Evolutionary conservation across 305 asterid genomes (phyloP), one percentile per base, ranked within the genome.

Genomic region (Petunia hybrid): DNA sequence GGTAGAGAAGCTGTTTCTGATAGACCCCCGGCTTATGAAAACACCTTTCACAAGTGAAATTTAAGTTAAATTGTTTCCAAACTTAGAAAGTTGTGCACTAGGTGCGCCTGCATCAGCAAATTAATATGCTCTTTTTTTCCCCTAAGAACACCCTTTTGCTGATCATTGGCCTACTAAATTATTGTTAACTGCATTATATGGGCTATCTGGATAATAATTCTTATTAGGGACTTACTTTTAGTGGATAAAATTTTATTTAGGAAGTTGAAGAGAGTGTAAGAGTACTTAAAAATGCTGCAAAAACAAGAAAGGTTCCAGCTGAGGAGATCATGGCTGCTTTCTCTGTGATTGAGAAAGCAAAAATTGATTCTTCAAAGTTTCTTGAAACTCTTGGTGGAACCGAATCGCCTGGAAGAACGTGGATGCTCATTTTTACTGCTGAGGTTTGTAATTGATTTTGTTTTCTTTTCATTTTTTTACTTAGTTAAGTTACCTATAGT

Each of bases 401-500:
- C 8, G 7, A 90, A 36, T 94, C 98, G 6, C 99, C 99, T 53
- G 99, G 99, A 39, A 82, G 94, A 80, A 95, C 97, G 13, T 95
- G 99, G 99, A 94, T 95, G 99, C 99, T 95, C 81, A 79, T 94
- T 69, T 95, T 90, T 81, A 95, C 99, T 1, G 98, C 97, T 39
- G 88, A 94, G 97, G 99, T 92, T 79, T 80, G 82, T 83, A 42
- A 5, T 41, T 36, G 8, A 56, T 8, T 12, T 48, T 22, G 56
- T 14, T 76, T 66, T 14, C 8, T 56, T 7, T 55, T 73, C 4
- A 1, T 12, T 57, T 68, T 80, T 77, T 48, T 40, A 40, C 38
- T 77, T 57, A 56, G 41, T 46, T 60, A 38, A 13, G 63, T 39
- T 76, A 63, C 70, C 5, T 80, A 41, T 40, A 14, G 4, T 45